A percentile compares a stretch with the other conserved stretches of the same genome.
These are phyloP conservation scores for Gigaspora rosea DNA, from an alignment of 192 early-diverging fungal species.

Conservation along the genomic window DNA sequence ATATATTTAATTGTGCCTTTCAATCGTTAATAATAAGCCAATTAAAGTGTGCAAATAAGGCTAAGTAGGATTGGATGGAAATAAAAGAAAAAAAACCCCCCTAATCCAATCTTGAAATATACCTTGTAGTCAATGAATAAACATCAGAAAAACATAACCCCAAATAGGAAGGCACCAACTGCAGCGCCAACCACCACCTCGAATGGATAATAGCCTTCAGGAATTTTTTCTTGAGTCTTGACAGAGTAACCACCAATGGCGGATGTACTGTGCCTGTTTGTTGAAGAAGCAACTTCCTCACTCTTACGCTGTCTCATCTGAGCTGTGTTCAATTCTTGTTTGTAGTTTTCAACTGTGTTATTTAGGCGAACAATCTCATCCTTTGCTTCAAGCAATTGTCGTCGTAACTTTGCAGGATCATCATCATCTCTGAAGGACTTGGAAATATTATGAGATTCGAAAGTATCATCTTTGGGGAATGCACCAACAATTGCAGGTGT, in stretches of 20 bases:
- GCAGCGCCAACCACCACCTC: conserved; percentile 25
- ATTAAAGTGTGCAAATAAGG: too few species aligned
- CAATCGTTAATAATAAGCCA: too few species aligned
- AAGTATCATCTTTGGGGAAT: neutral
- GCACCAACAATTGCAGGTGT: neutral
- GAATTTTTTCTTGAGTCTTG: conserved; percentile 22
- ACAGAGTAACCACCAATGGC: conserved; percentile 3
- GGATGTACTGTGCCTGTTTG: neutral
- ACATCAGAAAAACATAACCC: conserved; percentile 22
- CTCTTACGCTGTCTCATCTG: conserved; percentile 31
- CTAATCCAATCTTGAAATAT: neutral
- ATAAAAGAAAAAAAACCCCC: neutral
- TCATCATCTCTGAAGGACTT: neutral
- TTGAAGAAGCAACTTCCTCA: neutral
- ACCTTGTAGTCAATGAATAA: neutral
- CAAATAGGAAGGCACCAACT: conserved; percentile 24
- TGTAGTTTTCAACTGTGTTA: conserved; percentile 18
- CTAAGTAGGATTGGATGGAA: neutral
- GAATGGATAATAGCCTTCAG: conserved; percentile 31
- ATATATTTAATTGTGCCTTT: too few species aligned
- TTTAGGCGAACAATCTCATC: conserved; percentile 18
- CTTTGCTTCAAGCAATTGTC: conserved; percentile 22
- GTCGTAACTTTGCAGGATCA: conserved; percentile 10
- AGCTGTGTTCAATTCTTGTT: conserved; percentile 15
- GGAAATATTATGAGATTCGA: neutral